Evolutionary conservation across 192 early-diverging fungal species (phyloP), one percentile per base, ranked within the genome.

Genomic region (Entomortierella lignicola): DNA sequence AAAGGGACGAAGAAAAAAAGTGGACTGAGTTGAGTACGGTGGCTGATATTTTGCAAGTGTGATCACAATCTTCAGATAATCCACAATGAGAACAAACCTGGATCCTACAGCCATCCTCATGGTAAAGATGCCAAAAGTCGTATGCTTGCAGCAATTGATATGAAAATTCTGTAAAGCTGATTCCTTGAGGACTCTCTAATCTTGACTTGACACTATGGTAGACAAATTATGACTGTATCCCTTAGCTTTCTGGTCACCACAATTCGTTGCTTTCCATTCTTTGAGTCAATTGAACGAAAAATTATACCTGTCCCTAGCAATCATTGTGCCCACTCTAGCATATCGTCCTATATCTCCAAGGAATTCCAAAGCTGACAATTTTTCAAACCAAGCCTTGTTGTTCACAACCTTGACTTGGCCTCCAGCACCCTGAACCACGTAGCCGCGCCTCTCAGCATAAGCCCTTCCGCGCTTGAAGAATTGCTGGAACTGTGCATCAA

Each of bases 121-220:
- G 81, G 69, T 92, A 90, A 30, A 99, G 82, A 63, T 97, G 81
- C 86, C 89, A 95, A 73, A 95, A 99, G 67, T 99, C 97, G 77
- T 96, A 96, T 1, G 92, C 96, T 72, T 99, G 97, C 11, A 99
- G 83, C 30, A 99, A 81, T 80, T 99, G 97, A 84, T 99, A 99
- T 7, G 96, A 89, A 54, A 99, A 99, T 67, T 99, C 97, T 20
- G 95, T 96, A 65, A 97, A 99, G 81, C 92, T 94, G 77, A 99
- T 95, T 2, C 97, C 97, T 48, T 94, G 91, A 4, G 86, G 85
- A 27, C 88, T 91, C 17, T 92, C 85, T 61, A 98, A 65, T 7
- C 97, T 87, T 13, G 88, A 87, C 65, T 91, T 90, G 30, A 98
- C 97, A 77, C 94, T 92, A 73, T 30, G 21, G 29, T 34, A 57